Percentiles rank a stretch among this genome's conserved stretches.
Evolutionary conservation across 2,329 filamentous ascomycete genomes (phyloP).

Genomic region (Helotiales sp.): DNA sequence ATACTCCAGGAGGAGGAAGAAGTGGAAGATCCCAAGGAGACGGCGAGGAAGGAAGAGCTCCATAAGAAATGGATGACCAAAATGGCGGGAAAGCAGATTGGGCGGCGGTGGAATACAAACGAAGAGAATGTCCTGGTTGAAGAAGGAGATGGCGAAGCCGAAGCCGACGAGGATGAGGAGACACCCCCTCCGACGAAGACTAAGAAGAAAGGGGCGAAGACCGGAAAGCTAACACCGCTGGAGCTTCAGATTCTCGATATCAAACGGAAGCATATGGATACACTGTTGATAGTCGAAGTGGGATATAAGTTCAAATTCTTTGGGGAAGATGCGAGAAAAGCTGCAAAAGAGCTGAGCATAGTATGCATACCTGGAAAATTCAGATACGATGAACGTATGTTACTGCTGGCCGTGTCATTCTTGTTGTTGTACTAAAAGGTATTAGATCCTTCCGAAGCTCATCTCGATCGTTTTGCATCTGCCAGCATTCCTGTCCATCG

Average conservation of each 20-base stretch:
- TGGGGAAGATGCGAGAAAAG: conserved; percentile 87
- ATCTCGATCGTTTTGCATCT: conserved; percentile 88
- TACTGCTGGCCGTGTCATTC: background rate
- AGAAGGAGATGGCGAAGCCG: conserved; percentile 53
- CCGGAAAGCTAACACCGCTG: conserved; percentile 86
- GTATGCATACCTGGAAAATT: conserved; percentile 96
- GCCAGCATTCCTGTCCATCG: conserved; percentile 94
- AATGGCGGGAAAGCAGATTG: conserved; percentile 69
- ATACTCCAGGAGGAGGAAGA: too few relatives aligned
- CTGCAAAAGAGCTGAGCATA: conserved; percentile 88
- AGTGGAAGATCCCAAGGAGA: conserved; percentile 51
- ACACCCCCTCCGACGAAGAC: conserved; percentile 50
- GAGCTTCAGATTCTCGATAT: conserved; percentile 92
- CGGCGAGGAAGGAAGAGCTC: conserved; percentile 65
- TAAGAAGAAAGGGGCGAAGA: conserved; percentile 70
- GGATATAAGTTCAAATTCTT: conserved; percentile 99
- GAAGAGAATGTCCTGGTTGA: conserved; percentile 50
- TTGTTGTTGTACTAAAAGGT: conserved; percentile 22
- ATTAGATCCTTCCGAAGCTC: conserved; percentile 80
- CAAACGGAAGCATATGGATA: conserved; percentile 87
- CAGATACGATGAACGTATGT: conserved; percentile 83
- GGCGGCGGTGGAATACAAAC: conserved; percentile 53
- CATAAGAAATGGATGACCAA: conserved; percentile 89
- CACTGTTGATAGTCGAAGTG: conserved; percentile 87
- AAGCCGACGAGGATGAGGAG: conserved; percentile 45